Conservation (phyloP, 164 flowering plant genomes). For the Echeveria elegans region DNA sequence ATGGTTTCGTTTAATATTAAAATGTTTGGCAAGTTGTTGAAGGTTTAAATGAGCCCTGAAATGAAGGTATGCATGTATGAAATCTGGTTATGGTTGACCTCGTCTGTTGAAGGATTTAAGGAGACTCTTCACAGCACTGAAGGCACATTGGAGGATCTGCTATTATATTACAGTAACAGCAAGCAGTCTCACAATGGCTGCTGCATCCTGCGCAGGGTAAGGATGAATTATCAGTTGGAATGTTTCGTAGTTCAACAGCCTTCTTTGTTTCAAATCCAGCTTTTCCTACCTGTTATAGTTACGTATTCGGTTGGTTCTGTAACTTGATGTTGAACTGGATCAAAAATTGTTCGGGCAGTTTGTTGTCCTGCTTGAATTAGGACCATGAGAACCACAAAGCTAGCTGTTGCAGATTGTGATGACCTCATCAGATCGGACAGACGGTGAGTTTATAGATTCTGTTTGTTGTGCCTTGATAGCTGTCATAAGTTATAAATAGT, state of each 20-base stretch:
- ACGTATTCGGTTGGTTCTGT: not conserved
- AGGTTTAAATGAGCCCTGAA: not conserved
- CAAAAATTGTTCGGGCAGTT: not conserved
- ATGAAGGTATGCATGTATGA: not conserved
- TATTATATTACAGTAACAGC: not conserved
- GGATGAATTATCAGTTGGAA: not conserved
- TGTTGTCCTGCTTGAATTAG: not conserved
- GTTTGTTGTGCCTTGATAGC: not conserved
- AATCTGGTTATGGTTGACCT: not conserved
- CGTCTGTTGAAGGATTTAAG: not conserved
- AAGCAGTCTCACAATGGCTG: constrained; percentile 4
- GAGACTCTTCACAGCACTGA: constrained; percentile 6
- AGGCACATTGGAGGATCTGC: constrained; percentile 7
- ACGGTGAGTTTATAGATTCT: not conserved
- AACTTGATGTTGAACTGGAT: not conserved
- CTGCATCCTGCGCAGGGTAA: not conserved
- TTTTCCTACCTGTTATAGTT: not conserved
- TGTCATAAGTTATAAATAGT: not conserved
- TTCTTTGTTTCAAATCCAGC: not conserved
- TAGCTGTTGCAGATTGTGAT: not conserved
- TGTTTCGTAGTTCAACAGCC: not conserved
- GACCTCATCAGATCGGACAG: not conserved
- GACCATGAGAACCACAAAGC: not conserved
- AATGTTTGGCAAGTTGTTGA: too few species aligned
- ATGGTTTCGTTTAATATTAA: too few species aligned